A percentile compares a stretch with the other conserved stretches of the same genome.
These are phyloP conservation scores for Hibiscus syriacus DNA, from an alignment of 345 rosid species.

Conservation along the genomic window DNA sequence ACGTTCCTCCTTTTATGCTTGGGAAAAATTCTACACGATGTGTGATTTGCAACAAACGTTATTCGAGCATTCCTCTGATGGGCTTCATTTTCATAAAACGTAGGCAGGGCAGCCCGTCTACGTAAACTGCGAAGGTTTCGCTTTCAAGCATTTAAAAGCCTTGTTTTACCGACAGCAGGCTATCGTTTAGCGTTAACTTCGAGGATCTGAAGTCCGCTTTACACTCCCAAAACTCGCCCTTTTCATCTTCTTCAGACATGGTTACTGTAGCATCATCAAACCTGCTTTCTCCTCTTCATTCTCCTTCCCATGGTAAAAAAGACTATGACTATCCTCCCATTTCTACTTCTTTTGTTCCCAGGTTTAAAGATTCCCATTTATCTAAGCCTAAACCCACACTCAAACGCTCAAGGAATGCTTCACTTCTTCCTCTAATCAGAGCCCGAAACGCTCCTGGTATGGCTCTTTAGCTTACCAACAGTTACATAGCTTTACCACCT, in stretches of 20 bases:
- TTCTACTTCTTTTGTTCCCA: conserved; percentile 25
- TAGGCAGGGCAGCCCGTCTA: no score
- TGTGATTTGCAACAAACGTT: no score
- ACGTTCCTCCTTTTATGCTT: no score
- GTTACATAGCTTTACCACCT: neutral
- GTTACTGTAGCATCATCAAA: conserved; percentile 25
- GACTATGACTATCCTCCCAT: conserved; percentile 19
- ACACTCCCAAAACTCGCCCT: neutral
- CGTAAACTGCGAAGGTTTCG: no score
- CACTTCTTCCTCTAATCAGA: conserved; percentile 33
- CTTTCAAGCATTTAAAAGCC: no score
- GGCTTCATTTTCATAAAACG: no score
- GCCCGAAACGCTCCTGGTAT: conserved; percentile 58
- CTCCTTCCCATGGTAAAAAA: conserved; percentile 19
- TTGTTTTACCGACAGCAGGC: no score
- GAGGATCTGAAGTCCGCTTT: conserved; percentile 6
- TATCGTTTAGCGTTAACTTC: conserved; percentile 15
- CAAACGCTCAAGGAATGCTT: conserved; percentile 22
- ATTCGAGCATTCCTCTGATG: no score
- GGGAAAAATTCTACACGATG: no score
- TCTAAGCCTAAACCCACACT: conserved; percentile 18
- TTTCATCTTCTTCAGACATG: conserved; percentile 13
- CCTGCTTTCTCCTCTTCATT: conserved; percentile 17
- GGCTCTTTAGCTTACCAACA: neutral
- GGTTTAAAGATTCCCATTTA: conserved; percentile 21